phyloP scores from a whole-genome alignment of 495 filamentous ascomycete species.

The Podospora sp. region DNA sequence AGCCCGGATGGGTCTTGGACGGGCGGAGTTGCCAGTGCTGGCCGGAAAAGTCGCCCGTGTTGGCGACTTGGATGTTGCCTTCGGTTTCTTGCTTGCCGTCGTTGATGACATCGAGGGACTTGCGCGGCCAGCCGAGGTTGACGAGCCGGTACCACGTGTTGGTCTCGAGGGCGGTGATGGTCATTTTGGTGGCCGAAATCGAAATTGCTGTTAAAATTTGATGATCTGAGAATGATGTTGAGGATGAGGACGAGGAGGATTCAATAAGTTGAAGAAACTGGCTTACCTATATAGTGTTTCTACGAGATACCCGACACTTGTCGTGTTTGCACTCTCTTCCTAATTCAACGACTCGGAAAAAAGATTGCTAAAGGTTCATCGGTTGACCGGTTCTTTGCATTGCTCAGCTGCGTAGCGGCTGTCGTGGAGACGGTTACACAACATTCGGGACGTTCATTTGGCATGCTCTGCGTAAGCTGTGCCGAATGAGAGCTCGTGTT shows the following conservation, averaged over 20 bases:
- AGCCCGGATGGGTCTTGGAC: conserved; percentile 1
- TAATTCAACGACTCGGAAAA: no score
- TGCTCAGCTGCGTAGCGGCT: neutral
- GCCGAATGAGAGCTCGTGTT: no score
- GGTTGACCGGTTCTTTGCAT: neutral
- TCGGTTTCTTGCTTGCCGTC: conserved; percentile 10
- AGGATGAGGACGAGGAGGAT: no score
- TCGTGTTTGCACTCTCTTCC: no score
- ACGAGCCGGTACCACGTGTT: conserved; percentile 11
- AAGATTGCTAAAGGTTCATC: no score
- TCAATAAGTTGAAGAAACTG: neutral
- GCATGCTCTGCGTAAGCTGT: no score
- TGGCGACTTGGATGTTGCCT: neutral
- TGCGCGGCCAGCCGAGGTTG: neutral
- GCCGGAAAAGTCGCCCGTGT: conserved; percentile 3
- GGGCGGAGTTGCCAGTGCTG: conserved; percentile 13
- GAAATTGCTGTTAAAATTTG: no score
- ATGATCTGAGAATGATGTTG: neutral
- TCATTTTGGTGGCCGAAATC: neutral
- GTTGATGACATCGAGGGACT: conserved; percentile 9
- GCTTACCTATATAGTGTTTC: neutral
- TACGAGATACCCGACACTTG: no score
- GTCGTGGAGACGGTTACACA: no score
- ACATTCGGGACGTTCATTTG: no score
- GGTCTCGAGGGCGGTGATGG: neutral